These are phyloP conservation scores for Fusarium sp. DNA, from an alignment of 2,329 filamentous ascomycete genomes.

Conservation along the genomic window DNA sequence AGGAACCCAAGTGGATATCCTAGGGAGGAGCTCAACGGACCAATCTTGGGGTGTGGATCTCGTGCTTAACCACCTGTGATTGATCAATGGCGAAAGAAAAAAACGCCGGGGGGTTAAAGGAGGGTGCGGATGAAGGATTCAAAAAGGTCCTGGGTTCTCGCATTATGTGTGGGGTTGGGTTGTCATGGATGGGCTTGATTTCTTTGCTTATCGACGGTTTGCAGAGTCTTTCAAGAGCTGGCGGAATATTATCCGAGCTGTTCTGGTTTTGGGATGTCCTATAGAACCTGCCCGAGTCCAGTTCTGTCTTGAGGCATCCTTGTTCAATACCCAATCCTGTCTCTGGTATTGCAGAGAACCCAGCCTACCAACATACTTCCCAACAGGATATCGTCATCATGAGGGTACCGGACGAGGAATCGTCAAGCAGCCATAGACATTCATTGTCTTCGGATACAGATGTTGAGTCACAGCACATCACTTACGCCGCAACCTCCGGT, in stretches of 20 bases:
- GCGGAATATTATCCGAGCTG: background rate
- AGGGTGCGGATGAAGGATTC: constrained; percentile 1
- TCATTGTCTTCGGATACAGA: constrained; percentile 12
- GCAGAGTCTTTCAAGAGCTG: background rate
- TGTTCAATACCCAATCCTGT: background rate
- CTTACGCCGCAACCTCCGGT: background rate
- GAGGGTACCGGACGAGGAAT: constrained; percentile 12
- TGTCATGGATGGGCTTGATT: background rate
- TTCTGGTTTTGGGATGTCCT: background rate
- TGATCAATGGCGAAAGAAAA: constrained; percentile 9
- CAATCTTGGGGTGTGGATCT: constrained; percentile 2
- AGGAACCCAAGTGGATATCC: constrained; percentile 16
- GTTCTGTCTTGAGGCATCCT: background rate
- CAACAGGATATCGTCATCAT: constrained; percentile 6
- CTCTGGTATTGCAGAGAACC: background rate
- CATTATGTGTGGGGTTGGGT: background rate
- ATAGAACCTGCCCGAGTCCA: background rate
- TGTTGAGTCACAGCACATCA: background rate
- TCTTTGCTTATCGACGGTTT: background rate
- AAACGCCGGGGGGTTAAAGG: background rate
- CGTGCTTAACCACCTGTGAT: constrained; percentile 9
- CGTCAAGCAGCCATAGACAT: background rate
- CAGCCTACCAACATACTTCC: background rate
- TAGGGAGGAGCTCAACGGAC: background rate
- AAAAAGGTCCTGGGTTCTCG: constrained; percentile 1